A percentile compares a stretch with the other conserved stretches of the same genome.
phyloP scores from a whole-genome alignment of 1,139 yeast species.

The Scheffersomyces insectosa region DNA sequence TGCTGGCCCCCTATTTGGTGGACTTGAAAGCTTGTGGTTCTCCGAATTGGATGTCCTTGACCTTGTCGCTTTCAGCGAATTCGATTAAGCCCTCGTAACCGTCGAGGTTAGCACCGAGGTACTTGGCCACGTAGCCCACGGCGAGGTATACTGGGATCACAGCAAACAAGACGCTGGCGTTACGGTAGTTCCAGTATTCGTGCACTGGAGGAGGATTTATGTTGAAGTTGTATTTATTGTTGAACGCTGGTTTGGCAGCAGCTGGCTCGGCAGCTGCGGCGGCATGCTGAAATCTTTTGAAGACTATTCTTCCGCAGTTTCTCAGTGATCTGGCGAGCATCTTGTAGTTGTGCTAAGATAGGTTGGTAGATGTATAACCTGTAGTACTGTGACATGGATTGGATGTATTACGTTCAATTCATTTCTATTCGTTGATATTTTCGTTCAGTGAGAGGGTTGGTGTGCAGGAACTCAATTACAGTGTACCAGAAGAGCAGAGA shows the following conservation, averaged over 20 bases:
- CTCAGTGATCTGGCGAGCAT: conserved; percentile 33
- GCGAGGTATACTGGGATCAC: conserved; percentile 40
- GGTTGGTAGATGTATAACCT: not conserved
- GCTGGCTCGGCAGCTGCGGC: conserved; percentile 20
- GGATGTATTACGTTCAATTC: too few species aligned
- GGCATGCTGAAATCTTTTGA: conserved; percentile 38
- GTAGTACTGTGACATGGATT: too few species aligned
- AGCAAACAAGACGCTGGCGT: conserved; percentile 38
- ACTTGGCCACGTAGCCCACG: conserved; percentile 37
- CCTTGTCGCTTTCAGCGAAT: conserved; percentile 37
- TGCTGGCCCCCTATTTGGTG: not conserved
- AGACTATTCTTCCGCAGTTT: conserved; percentile 18
- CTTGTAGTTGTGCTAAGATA: conserved; percentile 3
- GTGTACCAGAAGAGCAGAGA: too few species aligned
- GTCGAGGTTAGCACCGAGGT: conserved; percentile 28
- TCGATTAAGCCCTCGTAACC: conserved; percentile 35
- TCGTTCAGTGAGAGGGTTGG: too few species aligned
- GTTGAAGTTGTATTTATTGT: conserved; percentile 46
- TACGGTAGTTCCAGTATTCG: conserved; percentile 47
- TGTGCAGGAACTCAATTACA: too few species aligned
- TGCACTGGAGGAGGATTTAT: conserved; percentile 50
- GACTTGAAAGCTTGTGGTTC: conserved; percentile 30
- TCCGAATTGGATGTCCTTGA: conserved; percentile 37
- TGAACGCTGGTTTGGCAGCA: conserved; percentile 32
- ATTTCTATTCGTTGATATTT: not conserved